These are phyloP conservation scores for Viridothelium virens DNA, from an alignment of 495 filamentous ascomycete genomes.

Conservation along the genomic window DNA sequence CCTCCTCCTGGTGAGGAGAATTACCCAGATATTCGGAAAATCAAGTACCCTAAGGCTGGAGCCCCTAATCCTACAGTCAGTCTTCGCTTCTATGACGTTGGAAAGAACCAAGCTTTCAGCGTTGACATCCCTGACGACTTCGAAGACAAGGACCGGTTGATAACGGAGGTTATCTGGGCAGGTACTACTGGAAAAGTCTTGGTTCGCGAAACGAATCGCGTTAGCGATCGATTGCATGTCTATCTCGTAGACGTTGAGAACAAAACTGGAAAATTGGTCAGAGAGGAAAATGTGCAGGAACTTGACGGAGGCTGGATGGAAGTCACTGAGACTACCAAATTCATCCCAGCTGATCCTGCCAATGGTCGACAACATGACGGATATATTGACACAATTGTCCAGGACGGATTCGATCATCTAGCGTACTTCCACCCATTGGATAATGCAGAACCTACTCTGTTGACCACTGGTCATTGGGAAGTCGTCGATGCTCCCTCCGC, in stretches of 20 bases:
- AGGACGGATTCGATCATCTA: constrained; percentile 82
- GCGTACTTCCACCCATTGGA: constrained; percentile 93
- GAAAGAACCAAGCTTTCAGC: constrained; percentile 67
- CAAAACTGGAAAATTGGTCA: constrained; percentile 70
- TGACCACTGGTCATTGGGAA: constrained; percentile 89
- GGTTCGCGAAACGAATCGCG: constrained; percentile 85
- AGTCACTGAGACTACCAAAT: constrained; percentile 76
- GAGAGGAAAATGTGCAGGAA: constrained; percentile 65
- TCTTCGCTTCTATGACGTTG: constrained; percentile 81
- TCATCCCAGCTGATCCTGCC: constrained; percentile 72
- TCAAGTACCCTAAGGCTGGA: constrained; percentile 97
- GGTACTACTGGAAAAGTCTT: constrained; percentile 63
- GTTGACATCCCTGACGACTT: constrained; percentile 74
- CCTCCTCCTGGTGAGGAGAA: constrained; percentile 69
- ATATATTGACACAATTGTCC: constrained; percentile 85
- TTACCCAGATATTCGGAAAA: constrained; percentile 82
- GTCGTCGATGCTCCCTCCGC: constrained; percentile 83
- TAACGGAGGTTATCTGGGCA: constrained; percentile 91
- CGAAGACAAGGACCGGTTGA: constrained; percentile 70
- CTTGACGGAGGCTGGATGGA: constrained; percentile 97
- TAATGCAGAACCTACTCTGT: constrained; percentile 66
- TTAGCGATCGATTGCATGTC: constrained; percentile 81
- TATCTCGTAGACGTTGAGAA: constrained; percentile 73
- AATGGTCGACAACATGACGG: constrained; percentile 76
- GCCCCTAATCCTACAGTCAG: constrained; percentile 86